A percentile compares a stretch with the other conserved stretches of the same genome.
These are phyloP conservation scores for Podaxis sp. DNA, from an alignment of 768 basidiomycete species.

Conservation along the genomic window DNA sequence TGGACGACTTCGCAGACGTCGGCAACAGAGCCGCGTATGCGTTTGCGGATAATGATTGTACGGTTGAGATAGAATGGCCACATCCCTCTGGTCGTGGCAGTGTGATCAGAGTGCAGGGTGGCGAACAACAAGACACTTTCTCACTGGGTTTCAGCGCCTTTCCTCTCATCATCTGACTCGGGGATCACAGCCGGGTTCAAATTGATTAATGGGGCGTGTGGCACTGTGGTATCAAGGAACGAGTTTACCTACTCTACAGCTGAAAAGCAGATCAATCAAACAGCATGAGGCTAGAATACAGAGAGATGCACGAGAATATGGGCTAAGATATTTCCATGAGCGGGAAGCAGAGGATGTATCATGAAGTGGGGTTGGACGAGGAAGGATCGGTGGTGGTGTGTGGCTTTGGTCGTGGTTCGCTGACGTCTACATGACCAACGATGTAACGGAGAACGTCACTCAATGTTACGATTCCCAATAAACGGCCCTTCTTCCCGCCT, in stretches of 20 bases:
- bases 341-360: background rate
- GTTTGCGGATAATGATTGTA: slow-evolving; percentile 22
- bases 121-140: background rate
- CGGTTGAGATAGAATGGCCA: slow-evolving; percentile 32
- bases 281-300: background rate
- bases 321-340: background rate
- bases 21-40: slow-evolving; percentile 15
- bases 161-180: background rate
- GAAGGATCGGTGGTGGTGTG: background rate
- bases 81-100: slow-evolving; percentile 17
- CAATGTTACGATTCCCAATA: slow-evolving; percentile 84
- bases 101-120: background rate
- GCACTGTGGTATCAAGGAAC: background rate
- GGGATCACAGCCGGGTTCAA: background rate
- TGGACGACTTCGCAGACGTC: slow-evolving; percentile 7
- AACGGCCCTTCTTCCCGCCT: slow-evolving; percentile 79
- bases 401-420: slow-evolving; percentile 25
- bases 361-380: background rate
- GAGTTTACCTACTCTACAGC: background rate
- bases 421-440: slow-evolving; percentile 60
- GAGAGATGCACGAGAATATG: background rate
- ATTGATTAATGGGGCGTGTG: background rate
- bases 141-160: background rate
- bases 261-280: background rate
- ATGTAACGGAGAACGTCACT: slow-evolving; percentile 87